Base-by-base conservation (phyloP, 2,329 filamentous ascomycete genomes). In the Claviceps pazoutovae region DNA sequence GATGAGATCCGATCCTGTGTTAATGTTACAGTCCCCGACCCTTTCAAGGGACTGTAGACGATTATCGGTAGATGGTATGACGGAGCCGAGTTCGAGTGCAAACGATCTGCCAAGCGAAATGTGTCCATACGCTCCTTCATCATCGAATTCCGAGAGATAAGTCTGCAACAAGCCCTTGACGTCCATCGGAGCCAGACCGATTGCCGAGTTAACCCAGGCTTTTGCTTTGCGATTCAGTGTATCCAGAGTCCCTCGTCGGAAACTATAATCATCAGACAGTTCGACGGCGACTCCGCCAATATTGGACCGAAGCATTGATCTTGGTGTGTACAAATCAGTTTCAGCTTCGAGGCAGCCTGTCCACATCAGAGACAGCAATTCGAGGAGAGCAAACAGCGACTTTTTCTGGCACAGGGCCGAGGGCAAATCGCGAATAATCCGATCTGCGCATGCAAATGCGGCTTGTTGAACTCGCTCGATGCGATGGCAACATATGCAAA, bases 151-250 rank as follows among this genome's bases (percentile, higher is more conserved):
- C 0, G 94, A 96, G 16, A 98, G 75, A 64, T 98, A 97, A 0
- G 93, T 97, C 69, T 95, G 93, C 44, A 99, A 74, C 19, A 98
- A 74, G 0, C 94, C 93, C 68, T 98, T 98, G 54, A 97, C 82
- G 66, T 98, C 91, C 23, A 95, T 74, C 5, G 93, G 91, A 2
- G 94, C 89, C 47, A 95, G 78, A 58, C 86, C 84, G 59, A 97
- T 82, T 7, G 88, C 86, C 36, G 79, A 73, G 19, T 79, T 81
- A 0, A 98, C 83, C 93, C 93, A 98, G 4, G 68, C 68, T 57
- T 81, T 86, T 37, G 90, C 89, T 58, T 80, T 83, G 55, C 79
- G 82, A 63, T 94, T 82, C 34, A 98, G 78, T 19, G 75, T 78
- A 54, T 88, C 83, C 48, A 98, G 71, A 0, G 93, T 98, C 52